Percentiles rank a stretch among this genome's conserved stretches.
phyloP scores from a whole-genome alignment of 2,329 filamentous ascomycete genomes.

The Colletotrichum gloeosporioides region DNA sequence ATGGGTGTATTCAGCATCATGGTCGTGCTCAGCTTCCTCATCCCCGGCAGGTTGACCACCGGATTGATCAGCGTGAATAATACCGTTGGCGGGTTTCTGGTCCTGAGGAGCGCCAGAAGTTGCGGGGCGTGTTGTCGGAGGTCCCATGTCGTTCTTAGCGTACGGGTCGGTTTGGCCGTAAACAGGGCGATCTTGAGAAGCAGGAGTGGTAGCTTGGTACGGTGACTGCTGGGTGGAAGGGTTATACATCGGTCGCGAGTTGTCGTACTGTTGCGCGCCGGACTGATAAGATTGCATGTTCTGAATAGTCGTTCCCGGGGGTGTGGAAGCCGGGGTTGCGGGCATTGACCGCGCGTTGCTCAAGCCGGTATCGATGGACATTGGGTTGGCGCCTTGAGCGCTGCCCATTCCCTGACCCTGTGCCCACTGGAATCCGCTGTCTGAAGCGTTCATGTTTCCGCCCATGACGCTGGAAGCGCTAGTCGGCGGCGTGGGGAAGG shows the following conservation, averaged over 20 bases:
- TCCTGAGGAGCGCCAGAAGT: conserved; percentile 65
- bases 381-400: conserved; percentile 68
- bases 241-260: conserved; percentile 79
- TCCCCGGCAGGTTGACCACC: conserved; percentile 61
- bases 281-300: conserved; percentile 80
- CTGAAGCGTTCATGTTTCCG: conserved; percentile 73
- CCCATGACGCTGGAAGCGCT: conserved; percentile 87
- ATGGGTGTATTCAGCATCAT: conserved; percentile 86
- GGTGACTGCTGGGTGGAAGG: conserved; percentile 71
- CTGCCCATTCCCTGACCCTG: conserved; percentile 64
- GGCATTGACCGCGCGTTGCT: conserved; percentile 86
- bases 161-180: conserved; percentile 73
- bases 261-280: conserved; percentile 75
- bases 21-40: conserved; percentile 75
- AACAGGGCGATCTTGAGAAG: conserved; percentile 66
- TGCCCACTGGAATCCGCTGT: conserved; percentile 78
- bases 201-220: conserved; percentile 69
- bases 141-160: conserved; percentile 88
- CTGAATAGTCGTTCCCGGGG: conserved; percentile 78
- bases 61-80: conserved; percentile 60
- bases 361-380: conserved; percentile 82
- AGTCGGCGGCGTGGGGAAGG: conserved; percentile 91
- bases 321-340: conserved; percentile 88
- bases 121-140: conserved; percentile 69
- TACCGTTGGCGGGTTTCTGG: conserved; percentile 69